These are phyloP conservation scores for Fusarium tanahbumbuense DNA, from an alignment of 2,329 filamentous ascomycete species.

Conservation along the genomic window DNA sequence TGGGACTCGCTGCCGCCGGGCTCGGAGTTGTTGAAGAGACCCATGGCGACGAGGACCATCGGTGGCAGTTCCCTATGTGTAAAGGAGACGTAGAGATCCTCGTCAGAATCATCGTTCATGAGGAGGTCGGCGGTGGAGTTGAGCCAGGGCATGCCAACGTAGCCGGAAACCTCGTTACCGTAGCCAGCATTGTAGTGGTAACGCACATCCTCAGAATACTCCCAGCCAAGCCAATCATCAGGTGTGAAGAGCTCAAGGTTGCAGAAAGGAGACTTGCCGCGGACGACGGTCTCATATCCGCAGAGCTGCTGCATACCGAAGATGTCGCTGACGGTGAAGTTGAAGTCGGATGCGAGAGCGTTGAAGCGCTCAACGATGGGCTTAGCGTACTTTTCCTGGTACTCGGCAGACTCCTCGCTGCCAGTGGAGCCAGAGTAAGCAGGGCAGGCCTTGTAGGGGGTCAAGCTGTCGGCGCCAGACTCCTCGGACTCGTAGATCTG, in stretches of 20 bases:
- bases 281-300: conserved; percentile 73
- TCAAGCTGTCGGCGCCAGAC: conserved; percentile 69
- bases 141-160: conserved; percentile 74
- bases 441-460: conserved; percentile 73
- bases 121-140: conserved; percentile 68
- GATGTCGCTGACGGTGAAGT: conserved; percentile 72
- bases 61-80: conserved; percentile 77
- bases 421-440: conserved; percentile 69
- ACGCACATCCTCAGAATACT: conserved; percentile 72
- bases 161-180: conserved; percentile 66
- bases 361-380: conserved; percentile 70
- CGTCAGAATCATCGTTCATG: conserved; percentile 50
- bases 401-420: conserved; percentile 64
- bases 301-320: conserved; percentile 75
- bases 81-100: conserved; percentile 75
- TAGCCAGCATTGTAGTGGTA: conserved; percentile 76
- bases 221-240: conserved; percentile 74
- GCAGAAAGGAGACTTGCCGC: conserved; percentile 71
- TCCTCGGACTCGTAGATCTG: conserved; percentile 67
- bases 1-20: conserved; percentile 59
- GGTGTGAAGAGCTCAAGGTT: conserved; percentile 67
- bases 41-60: conserved; percentile 73
- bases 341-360: conserved; percentile 65
- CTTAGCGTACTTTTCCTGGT: conserved; percentile 66
- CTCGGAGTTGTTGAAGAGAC: conserved; percentile 75